Percentiles rank a stretch among this genome's conserved stretches.
Evolutionary conservation across 805 yeast genomes (phyloP).

Genomic region (Metschnikowia shivogae): DNA sequence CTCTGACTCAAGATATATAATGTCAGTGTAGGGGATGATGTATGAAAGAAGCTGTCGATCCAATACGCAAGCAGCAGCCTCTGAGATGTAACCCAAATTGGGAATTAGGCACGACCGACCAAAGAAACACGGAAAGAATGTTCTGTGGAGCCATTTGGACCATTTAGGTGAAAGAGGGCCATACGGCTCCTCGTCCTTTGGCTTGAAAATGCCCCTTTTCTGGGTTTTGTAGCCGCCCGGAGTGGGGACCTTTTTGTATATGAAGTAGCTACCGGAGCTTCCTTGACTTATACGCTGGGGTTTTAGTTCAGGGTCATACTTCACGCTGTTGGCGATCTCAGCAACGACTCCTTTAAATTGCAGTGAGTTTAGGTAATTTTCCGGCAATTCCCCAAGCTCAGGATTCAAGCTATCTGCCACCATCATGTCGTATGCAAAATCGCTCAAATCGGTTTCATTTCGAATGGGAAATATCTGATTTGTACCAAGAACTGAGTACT

Average conservation of each 20-base stretch:
- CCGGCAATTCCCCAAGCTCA: conserved; percentile 19
- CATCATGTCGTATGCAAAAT: conserved; percentile 11
- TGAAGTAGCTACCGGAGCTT: conserved; percentile 67
- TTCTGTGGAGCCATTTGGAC: conserved; percentile 76
- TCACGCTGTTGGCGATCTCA: conserved; percentile 46
- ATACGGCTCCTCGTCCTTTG: conserved; percentile 78
- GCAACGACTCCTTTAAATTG: conserved; percentile 40
- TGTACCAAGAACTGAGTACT: conserved; percentile 53
- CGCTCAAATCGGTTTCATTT: conserved; percentile 16
- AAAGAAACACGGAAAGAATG: conserved; percentile 72
- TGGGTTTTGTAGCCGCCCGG: conserved; percentile 7
- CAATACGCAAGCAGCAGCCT: conserved; percentile 64
- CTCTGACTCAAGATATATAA: conserved; percentile 45
- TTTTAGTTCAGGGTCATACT: conserved; percentile 28
- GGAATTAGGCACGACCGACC: conserved; percentile 72
- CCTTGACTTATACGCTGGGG: conserved; percentile 61
- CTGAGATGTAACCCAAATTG: conserved; percentile 67
- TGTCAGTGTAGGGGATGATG: conserved; percentile 65
- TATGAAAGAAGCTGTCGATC: conserved; percentile 56
- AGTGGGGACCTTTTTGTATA: conserved; percentile 19
- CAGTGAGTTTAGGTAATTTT: conserved; percentile 18
- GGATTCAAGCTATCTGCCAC: conserved; percentile 12
- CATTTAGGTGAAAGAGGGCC: conserved; percentile 76
- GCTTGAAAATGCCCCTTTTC: conserved; percentile 64
- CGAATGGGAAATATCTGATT: conserved; percentile 16